These are phyloP conservation scores for Moringa oleifera DNA, from an alignment of 345 rosid species.

Conservation along the genomic window DNA sequence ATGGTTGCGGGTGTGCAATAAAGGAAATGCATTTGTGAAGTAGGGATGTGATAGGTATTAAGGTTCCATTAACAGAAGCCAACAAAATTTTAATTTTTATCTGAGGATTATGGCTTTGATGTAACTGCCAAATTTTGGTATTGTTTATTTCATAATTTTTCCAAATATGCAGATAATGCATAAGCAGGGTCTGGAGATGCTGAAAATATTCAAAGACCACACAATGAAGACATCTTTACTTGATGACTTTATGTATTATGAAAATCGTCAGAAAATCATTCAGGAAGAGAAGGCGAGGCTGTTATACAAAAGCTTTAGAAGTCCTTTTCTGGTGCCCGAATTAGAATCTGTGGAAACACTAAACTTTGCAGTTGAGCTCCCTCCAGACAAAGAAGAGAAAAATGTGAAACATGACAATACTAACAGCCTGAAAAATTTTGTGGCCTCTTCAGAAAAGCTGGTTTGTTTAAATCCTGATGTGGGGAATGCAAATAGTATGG, in stretches of 20 bases:
- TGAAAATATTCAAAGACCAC: slow-evolving; percentile 64
- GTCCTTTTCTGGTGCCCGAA: slow-evolving; percentile 34
- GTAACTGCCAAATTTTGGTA: neutral
- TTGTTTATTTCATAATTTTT: neutral
- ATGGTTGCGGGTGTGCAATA: neutral
- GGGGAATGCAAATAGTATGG: slow-evolving; percentile 12
- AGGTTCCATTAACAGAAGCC: neutral
- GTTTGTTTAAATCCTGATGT: slow-evolving; percentile 12
- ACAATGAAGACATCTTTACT: slow-evolving; percentile 57
- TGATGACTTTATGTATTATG: slow-evolving; percentile 83
- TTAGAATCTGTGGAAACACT: slow-evolving; percentile 38
- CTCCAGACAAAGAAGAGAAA: slow-evolving; percentile 23
- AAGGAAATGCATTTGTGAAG: neutral
- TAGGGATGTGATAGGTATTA: neutral
- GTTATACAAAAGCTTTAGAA: slow-evolving; percentile 34
- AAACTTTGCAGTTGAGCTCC: slow-evolving; percentile 10
- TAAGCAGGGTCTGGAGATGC: slow-evolving; percentile 77
- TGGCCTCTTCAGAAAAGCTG: slow-evolving; percentile 13
- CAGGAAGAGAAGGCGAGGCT: slow-evolving; percentile 66
- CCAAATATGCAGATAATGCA: slow-evolving; percentile 52
- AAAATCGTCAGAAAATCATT: slow-evolving; percentile 75
- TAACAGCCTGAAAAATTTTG: slow-evolving; percentile 17
- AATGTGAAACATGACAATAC: slow-evolving; percentile 10
- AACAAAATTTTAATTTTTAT: too few relatives aligned
- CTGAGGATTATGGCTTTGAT: neutral